phyloP scores from a whole-genome alignment of 495 filamentous ascomycete genomes.

The Aspergillus panamensis region DNA sequence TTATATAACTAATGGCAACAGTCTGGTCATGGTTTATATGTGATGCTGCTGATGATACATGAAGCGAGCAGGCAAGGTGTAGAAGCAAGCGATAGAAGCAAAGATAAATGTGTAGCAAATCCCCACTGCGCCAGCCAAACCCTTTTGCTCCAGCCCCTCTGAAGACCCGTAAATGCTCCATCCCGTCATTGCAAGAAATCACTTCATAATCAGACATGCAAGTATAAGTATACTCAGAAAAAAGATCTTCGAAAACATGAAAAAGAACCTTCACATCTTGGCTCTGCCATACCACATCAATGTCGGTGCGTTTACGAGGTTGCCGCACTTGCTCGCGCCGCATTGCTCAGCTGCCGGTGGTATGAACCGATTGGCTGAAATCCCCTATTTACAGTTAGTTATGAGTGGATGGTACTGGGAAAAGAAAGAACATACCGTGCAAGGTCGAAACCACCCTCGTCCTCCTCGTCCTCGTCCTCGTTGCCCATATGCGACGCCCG shows the following conservation, averaged over 20 bases:
- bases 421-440: conserved; percentile 50
- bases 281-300: background rate
- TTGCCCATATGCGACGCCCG: conserved; percentile 15
- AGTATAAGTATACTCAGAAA: background rate
- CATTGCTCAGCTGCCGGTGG: conserved; percentile 52
- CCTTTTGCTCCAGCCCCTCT: background rate
- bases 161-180: background rate
- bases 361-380: conserved; percentile 70
- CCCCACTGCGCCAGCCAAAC: background rate
- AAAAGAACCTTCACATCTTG: background rate
- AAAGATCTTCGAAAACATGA: background rate
- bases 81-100: background rate
- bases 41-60: conserved; percentile 3
- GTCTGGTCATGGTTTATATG: conserved; percentile 2
- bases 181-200: background rate
- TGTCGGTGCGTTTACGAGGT: conserved; percentile 17
- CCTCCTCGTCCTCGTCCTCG: conserved; percentile 47
- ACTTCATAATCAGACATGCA: conserved; percentile 1
- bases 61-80: conserved; percentile 7
- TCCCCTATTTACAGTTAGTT: conserved; percentile 45
- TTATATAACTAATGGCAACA: background rate
- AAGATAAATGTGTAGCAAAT: background rate
- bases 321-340: conserved; percentile 35
- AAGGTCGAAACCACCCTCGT: conserved; percentile 61
- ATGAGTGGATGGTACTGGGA: conserved; percentile 25